Evolutionary conservation across 2,329 filamentous ascomycete species (phyloP).

Genomic region (Calonectria hongkongensis): DNA sequence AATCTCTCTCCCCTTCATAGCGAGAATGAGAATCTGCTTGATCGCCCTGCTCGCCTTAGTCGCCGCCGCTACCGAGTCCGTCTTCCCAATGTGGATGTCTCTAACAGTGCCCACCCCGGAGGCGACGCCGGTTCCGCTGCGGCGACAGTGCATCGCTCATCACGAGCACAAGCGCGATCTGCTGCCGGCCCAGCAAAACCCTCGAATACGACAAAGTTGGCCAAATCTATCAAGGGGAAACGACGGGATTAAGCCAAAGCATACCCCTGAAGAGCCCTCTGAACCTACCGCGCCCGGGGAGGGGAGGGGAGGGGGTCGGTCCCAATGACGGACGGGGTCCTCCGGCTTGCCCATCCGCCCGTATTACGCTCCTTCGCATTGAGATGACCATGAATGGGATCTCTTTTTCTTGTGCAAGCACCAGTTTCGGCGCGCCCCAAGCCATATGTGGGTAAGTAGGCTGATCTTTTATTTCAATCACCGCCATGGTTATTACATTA

Average conservation of each 20-base stretch:
- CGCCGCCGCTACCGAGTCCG: conserved; percentile 12
- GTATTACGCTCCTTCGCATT: conserved; percentile 1
- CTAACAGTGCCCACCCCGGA: background rate
- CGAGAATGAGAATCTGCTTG: conserved; percentile 1
- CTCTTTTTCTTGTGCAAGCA: background rate
- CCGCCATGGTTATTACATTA: background rate
- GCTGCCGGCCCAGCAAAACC: background rate
- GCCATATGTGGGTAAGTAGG: conserved; percentile 19
- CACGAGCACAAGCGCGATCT: background rate
- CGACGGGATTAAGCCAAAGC: conserved; percentile 22
- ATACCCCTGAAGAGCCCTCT: conserved; percentile 3
- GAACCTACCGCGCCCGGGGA: conserved; percentile 5
- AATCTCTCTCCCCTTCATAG: background rate
- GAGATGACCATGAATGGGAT: background rate
- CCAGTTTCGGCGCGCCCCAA: conserved; percentile 4
- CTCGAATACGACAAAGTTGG: conserved; percentile 7
- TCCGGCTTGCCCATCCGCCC: conserved; percentile 7
- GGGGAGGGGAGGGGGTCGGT: too few species aligned
- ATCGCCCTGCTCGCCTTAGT: conserved; percentile 3
- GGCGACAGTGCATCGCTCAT: background rate
- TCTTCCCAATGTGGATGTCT: background rate
- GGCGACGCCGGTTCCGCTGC: conserved; percentile 9
- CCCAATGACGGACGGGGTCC: background rate
- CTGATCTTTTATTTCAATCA: background rate
- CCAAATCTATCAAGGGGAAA: conserved; percentile 16